Percentiles rank a stretch among this genome's conserved stretches.
Evolutionary conservation across 257 asterid genomes (phyloP).

Genomic region (Plantago major): DNA sequence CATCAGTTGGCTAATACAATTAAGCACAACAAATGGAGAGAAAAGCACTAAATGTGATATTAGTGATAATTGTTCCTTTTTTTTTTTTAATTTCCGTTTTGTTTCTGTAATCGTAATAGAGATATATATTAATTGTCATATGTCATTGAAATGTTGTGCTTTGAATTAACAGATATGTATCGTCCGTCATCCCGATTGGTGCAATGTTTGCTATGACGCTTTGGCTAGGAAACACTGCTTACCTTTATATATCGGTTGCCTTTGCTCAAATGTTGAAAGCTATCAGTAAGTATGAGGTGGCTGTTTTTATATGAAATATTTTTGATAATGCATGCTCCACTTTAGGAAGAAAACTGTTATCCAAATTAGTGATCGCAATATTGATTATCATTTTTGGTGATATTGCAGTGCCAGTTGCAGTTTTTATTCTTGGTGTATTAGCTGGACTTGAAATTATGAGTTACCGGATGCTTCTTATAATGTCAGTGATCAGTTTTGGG

Average conservation of each 20-base stretch:
- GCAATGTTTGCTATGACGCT: constrained; percentile 99
- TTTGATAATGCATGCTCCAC: constrained; percentile 5
- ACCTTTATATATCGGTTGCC: constrained; percentile 93
- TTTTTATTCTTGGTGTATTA: constrained; percentile 82
- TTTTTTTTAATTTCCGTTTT: not conserved
- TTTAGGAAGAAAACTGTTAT: constrained; percentile 4
- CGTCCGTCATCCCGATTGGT: constrained; percentile 89
- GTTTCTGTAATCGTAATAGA: not conserved
- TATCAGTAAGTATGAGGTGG: constrained; percentile 59
- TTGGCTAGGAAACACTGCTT: constrained; percentile 99
- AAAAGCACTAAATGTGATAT: too few species aligned
- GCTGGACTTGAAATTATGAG: constrained; percentile 99
- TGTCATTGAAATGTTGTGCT: constrained; percentile 11
- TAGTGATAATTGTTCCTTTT: not conserved
- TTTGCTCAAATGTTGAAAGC: constrained; percentile 99
- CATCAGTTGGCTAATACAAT: not conserved
- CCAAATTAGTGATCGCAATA: constrained; percentile 11
- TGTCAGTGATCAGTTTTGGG: constrained; percentile 91
- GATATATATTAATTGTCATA: constrained; percentile 15
- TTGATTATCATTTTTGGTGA: constrained; percentile 19
- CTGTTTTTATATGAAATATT: constrained; percentile 5
- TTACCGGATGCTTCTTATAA: constrained; percentile 82
- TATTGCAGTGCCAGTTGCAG: constrained; percentile 95
- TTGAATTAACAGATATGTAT: constrained; percentile 56
- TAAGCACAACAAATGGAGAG: not conserved